phyloP scores from a whole-genome alignment of 177 flowering plant genomes.

The Vitis hybrid region DNA sequence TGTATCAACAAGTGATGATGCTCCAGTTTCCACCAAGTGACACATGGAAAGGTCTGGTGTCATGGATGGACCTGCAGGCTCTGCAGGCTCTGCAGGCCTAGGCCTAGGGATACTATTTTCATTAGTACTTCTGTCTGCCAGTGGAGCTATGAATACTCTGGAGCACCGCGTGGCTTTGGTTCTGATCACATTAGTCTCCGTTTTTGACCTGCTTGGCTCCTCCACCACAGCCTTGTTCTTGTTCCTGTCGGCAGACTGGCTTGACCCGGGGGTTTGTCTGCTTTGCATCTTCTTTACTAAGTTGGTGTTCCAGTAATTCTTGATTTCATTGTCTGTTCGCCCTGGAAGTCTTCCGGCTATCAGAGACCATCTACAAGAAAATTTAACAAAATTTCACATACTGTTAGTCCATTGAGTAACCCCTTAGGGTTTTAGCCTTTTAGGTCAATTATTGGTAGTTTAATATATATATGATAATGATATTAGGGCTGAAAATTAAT shows the following conservation, averaged over 20 bases:
- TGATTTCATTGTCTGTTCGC: conserved; percentile 51
- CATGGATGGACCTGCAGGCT: neutral
- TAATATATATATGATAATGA: neutral
- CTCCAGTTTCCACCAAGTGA: neutral
- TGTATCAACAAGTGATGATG: neutral
- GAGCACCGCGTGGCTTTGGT: no score
- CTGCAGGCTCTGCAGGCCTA: neutral
- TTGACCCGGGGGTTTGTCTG: neutral
- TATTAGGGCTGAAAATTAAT: neutral
- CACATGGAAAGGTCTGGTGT: neutral
- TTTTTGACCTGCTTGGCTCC: neutral
- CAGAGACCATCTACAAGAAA: conserved; percentile 35
- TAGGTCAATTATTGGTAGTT: no score
- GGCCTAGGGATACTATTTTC: neutral
- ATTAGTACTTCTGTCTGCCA: neutral
- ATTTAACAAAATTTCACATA: neutral
- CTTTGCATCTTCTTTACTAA: conserved; percentile 22
- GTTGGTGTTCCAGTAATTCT: conserved; percentile 46
- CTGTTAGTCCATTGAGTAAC: no score
- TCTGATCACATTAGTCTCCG: no score
- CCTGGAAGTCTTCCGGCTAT: conserved; percentile 52
- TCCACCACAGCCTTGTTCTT: neutral
- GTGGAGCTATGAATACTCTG: no score
- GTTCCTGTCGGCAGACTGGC: neutral
- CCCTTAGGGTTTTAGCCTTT: no score